These are phyloP conservation scores for Handroanthus guayacan DNA, from an alignment of 257 asterid genomes.

Conservation along the genomic window DNA sequence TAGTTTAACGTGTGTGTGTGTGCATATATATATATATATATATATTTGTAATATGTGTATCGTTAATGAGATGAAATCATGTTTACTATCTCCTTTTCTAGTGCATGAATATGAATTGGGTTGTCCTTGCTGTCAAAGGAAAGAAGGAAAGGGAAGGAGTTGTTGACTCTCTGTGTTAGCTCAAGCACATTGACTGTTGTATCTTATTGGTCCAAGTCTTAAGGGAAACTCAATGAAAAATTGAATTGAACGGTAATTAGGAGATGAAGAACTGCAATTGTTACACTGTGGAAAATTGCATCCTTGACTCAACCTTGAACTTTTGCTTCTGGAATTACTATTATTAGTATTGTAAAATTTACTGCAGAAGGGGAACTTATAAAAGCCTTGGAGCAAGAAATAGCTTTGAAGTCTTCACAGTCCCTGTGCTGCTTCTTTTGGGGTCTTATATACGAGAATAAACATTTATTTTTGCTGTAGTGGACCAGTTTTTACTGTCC, in stretches of 20 bases:
- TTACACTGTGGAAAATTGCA: neutral
- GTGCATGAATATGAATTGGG: neutral
- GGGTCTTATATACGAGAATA: neutral
- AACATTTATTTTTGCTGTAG: neutral
- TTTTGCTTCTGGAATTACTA: neutral
- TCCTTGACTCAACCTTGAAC: neutral
- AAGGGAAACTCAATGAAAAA: neutral
- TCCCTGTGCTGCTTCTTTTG: neutral
- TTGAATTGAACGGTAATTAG: neutral
- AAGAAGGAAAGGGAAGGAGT: neutral
- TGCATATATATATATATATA: no score
- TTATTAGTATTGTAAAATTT: neutral
- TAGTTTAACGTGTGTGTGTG: no score
- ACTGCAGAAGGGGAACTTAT: neutral
- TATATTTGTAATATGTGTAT: neutral
- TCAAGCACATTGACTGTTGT: neutral
- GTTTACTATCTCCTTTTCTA: neutral
- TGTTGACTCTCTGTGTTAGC: neutral
- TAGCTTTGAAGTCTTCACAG: no score
- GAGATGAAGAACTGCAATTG: neutral
- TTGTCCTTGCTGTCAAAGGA: neutral
- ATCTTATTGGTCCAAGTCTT: neutral
- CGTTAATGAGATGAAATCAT: constrained; percentile 3
- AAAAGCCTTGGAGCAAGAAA: neutral
- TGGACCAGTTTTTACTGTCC: neutral